Conservation (phyloP, 2,329 filamentous ascomycete genomes). For the Fusarium equiseti region DNA sequence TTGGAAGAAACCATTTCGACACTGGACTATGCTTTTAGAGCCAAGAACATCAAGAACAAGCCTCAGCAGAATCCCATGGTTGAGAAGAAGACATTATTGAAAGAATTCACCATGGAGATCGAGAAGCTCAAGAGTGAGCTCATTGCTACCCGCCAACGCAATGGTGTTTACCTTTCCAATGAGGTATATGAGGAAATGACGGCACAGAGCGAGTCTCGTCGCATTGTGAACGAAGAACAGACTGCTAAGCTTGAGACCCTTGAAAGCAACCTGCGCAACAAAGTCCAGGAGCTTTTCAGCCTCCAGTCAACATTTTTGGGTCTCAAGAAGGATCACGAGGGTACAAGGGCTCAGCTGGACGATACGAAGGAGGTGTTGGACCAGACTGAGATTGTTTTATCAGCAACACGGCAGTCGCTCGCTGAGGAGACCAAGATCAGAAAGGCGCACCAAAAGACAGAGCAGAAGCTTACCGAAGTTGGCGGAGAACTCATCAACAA, state of each 20-base stretch:
- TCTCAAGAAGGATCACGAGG: slow-evolving; percentile 90
- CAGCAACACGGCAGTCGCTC: slow-evolving; percentile 79
- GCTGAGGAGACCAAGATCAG: slow-evolving; percentile 83
- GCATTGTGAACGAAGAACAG: slow-evolving; percentile 93
- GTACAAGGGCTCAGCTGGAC: slow-evolving; percentile 77
- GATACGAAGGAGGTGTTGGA: slow-evolving; percentile 85
- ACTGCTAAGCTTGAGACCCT: slow-evolving; percentile 91
- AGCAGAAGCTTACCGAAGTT: slow-evolving; percentile 78
- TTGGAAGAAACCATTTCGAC: slow-evolving; percentile 98
- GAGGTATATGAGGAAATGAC: slow-evolving; percentile 92
- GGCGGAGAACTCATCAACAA: slow-evolving; percentile 83
- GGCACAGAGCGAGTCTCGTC: slow-evolving; percentile 89
- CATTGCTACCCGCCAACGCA: slow-evolving; percentile 90
- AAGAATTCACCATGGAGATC: slow-evolving; percentile 91
- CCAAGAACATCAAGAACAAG: slow-evolving; percentile 98
- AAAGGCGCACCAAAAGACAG: slow-evolving; percentile 87
- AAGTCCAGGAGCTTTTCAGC: slow-evolving; percentile 90
- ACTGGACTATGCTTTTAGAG: slow-evolving; percentile 95
- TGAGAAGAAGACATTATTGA: slow-evolving; percentile 91
- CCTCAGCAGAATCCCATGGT: slow-evolving; percentile 93
- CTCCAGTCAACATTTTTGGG: slow-evolving; percentile 89
- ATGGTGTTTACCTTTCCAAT: slow-evolving; percentile 92
- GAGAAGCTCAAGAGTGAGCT: slow-evolving; percentile 95
- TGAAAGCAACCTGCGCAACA: slow-evolving; percentile 90
- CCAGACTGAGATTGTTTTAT: slow-evolving; percentile 87